These are phyloP conservation scores for Boletus edulis DNA, from an alignment of 768 basidiomycete genomes.

Conservation along the genomic window DNA sequence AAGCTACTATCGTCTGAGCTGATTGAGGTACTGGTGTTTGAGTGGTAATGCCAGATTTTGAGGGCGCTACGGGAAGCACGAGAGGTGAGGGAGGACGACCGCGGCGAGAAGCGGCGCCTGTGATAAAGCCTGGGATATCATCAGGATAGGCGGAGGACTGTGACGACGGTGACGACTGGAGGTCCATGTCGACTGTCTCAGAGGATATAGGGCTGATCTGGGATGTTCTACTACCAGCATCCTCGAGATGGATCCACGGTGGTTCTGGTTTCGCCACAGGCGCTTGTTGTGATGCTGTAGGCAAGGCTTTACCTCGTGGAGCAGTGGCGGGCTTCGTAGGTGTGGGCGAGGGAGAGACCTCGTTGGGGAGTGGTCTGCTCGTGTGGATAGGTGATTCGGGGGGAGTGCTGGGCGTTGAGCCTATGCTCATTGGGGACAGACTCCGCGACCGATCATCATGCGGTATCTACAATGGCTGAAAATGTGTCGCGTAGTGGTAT, in stretches of 20 bases:
- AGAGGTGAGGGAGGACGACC: conserved; percentile 24
- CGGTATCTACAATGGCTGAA: conserved; percentile 33
- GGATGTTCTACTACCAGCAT: conserved; percentile 26
- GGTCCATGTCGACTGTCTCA: conserved; percentile 34
- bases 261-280: conserved; percentile 14
- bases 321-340: conserved; percentile 5
- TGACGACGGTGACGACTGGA: conserved; percentile 33
- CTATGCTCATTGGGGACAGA: conserved; percentile 63
- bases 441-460: conserved; percentile 40
- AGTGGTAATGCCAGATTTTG: conserved; percentile 4
- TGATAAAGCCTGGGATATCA: conserved; percentile 34
- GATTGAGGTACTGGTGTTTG: conserved; percentile 14
- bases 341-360: neutral
- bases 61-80: conserved; percentile 17
- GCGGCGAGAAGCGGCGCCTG: conserved; percentile 31
- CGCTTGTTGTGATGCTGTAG: conserved; percentile 18
- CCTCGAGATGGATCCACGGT: conserved; percentile 22
- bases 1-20: conserved; percentile 16
- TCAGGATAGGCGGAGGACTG: conserved; percentile 22
- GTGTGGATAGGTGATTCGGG: conserved; percentile 20
- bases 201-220: conserved; percentile 33
- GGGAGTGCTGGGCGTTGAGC: conserved; percentile 43
- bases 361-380: conserved; percentile 1
- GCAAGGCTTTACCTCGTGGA: conserved; percentile 6
- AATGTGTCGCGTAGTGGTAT: neutral